Evolutionary conservation across 1,284 basidiomycete genomes (phyloP), one percentile per base, ranked within the genome.

Genomic region (Sporisorium iseilematis-ciliati): DNA sequence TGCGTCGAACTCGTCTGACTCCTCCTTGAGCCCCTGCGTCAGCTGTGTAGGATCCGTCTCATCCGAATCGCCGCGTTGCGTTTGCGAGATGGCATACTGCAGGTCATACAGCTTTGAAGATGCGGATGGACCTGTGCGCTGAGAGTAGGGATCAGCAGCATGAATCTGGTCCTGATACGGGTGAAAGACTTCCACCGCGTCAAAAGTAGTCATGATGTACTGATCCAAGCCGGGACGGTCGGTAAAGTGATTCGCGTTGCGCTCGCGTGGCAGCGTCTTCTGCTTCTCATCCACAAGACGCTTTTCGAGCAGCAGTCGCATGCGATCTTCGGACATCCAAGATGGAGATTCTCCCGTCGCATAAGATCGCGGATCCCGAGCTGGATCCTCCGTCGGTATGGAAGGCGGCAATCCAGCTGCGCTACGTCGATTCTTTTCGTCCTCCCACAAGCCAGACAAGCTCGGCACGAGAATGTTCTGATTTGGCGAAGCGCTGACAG

Each of bases 391-490:
- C 29, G 59, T 61, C 1, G 82, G 80, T 20, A 79, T 65, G 7
- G 73, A 78, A 0, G 75, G 51, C 6, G 77, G 67, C 3, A 84
- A 62, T 3, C 81, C 81, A 0, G 71, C 77, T 7, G 74, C 69
- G 40, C 60, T 50, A 29, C 95, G 88, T 4, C 94, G 89, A 11
- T 88, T 87, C 11, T 92, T 90, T 84, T 98, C 96, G 77, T 97
- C 94, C 59, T 95, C 92, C 96, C 96, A 99, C 1, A 99, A 88
- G 84, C 97, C 95, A 58, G 92, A 91, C 57, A 98, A 91, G 77
- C 93, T 92, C 29, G 91, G 89, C 0, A 99, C 92, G 25, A 97
- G 89, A 54, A 93, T 94, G 75, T 93, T 92, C 16, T 65, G 55
- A 12, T 60, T 54, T 7, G 58, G 29, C 4, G 51, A 51, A 4